Evolutionary conservation across 306 rosid species (phyloP).

Genomic region (Crotalaria pallida): DNA sequence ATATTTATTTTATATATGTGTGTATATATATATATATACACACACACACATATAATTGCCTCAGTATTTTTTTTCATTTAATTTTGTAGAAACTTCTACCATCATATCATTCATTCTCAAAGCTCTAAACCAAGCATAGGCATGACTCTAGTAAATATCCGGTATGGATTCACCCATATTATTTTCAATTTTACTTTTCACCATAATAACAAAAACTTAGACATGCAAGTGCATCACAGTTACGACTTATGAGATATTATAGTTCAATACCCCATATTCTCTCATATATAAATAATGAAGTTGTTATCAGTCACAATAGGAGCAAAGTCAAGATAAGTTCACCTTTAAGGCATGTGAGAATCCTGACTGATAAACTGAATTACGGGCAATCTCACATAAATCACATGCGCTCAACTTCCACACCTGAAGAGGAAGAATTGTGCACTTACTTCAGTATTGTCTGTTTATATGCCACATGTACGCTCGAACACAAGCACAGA

Average conservation of each 20-base stretch:
- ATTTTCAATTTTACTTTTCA: conserved; percentile 3
- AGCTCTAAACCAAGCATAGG: background rate
- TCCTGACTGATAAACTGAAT: conserved; percentile 84
- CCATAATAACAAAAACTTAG: background rate
- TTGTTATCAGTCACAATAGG: background rate
- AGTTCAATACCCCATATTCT: background rate
- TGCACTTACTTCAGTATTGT: background rate
- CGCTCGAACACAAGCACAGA: background rate
- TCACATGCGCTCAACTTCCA: conserved; percentile 88
- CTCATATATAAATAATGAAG: background rate
- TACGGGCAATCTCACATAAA: conserved; percentile 80
- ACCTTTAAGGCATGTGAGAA: conserved; percentile 83
- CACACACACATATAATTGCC: no score
- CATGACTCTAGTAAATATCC: background rate
- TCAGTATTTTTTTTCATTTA: background rate
- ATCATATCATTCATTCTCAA: background rate
- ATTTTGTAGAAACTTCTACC: background rate
- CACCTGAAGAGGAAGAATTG: conserved; percentile 39
- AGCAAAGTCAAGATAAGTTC: background rate
- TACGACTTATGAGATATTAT: background rate
- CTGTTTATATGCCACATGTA: background rate
- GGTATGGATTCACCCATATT: background rate
- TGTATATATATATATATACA: no score
- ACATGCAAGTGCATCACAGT: background rate
- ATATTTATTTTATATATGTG: no score